phyloP scores from a whole-genome alignment of 2,329 filamentous ascomycete species.

The Xylariomycetidae sp. region DNA sequence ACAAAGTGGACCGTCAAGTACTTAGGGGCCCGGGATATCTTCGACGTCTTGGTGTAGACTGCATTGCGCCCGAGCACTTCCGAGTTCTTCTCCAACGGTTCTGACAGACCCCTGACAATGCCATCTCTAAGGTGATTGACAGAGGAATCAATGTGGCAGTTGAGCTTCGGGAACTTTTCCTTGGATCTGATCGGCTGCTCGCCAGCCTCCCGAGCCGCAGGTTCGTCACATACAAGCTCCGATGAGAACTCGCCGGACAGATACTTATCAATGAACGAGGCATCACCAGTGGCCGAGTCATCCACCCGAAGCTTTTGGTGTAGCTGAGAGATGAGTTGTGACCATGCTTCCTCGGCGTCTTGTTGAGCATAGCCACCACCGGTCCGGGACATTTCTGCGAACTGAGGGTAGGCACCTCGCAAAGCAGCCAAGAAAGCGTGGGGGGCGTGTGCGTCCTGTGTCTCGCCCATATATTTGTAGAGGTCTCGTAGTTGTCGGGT shows the following conservation, averaged over 20 bases:
- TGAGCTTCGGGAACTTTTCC: conserved; percentile 83
- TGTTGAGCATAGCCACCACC: conserved; percentile 91
- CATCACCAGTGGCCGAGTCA: conserved; percentile 35
- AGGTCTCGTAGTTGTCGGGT: conserved; percentile 72
- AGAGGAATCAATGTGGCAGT: conserved; percentile 85
- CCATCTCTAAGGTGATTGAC: conserved; percentile 92
- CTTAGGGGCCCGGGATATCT: conserved; percentile 84
- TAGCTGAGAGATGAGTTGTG: conserved; percentile 82
- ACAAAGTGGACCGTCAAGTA: conserved; percentile 97
- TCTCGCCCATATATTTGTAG: conserved; percentile 84
- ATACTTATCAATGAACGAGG: conserved; percentile 84
- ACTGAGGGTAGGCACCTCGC: conserved; percentile 78
- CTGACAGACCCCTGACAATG: conserved; percentile 71
- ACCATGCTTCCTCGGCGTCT: conserved; percentile 97
- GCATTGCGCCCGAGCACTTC: conserved; percentile 71
- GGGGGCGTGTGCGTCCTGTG: conserved; percentile 80
- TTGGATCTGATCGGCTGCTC: conserved; percentile 62
- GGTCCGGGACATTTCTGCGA: conserved; percentile 79
- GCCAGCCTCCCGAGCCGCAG: conserved; percentile 64
- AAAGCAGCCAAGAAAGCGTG: conserved; percentile 76
- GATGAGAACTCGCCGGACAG: conserved; percentile 78
- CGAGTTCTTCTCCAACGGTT: conserved; percentile 88
- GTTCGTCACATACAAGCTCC: conserved; percentile 76
- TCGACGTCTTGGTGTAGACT: conserved; percentile 83
- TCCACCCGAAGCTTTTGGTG: conserved; percentile 69